These are phyloP conservation scores for Aurantiochytrium sp. DNA, from an alignment of 108 stramenopile genomes.

Conservation along the genomic window DNA sequence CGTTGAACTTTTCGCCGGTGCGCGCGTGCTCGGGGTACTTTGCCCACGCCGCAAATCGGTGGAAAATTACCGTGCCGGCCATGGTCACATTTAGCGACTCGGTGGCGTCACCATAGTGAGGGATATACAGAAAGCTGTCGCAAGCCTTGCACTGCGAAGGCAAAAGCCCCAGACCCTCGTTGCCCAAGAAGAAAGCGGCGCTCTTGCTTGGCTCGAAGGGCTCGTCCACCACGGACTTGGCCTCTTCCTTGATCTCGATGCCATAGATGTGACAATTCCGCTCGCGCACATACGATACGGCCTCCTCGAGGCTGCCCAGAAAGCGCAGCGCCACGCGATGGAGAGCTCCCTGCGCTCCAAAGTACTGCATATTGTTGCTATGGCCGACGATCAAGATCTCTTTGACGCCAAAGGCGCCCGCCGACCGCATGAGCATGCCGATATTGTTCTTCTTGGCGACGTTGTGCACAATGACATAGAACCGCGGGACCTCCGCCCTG, in stretches of 20 bases:
- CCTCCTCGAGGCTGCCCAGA: not conserved
- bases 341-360: not conserved
- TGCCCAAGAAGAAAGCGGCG: slow-evolving; percentile 38
- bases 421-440: slow-evolving; percentile 17
- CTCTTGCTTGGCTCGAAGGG: slow-evolving; percentile 8
- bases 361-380: not conserved
- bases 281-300: not conserved
- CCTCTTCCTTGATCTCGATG: slow-evolving; percentile 38
- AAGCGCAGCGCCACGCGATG: not conserved
- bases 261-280: slow-evolving; percentile 16
- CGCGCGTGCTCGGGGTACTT: not conserved
- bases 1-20: not conserved
- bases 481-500: not conserved
- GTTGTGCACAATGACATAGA: slow-evolving; percentile 16
- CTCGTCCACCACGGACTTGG: slow-evolving; percentile 7
- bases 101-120: slow-evolving; percentile 41
- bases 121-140: slow-evolving; percentile 47
- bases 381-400: not conserved
- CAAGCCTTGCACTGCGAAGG: slow-evolving; percentile 15
- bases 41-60: slow-evolving; percentile 34
- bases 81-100: slow-evolving; percentile 40
- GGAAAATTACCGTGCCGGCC: slow-evolving; percentile 32
- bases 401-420: slow-evolving; percentile 29
- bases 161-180: slow-evolving; percentile 40
- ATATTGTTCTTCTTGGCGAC: slow-evolving; percentile 34